Evolutionary conservation across 805 yeast species (phyloP).

Genomic region (Candida golubevii): DNA sequence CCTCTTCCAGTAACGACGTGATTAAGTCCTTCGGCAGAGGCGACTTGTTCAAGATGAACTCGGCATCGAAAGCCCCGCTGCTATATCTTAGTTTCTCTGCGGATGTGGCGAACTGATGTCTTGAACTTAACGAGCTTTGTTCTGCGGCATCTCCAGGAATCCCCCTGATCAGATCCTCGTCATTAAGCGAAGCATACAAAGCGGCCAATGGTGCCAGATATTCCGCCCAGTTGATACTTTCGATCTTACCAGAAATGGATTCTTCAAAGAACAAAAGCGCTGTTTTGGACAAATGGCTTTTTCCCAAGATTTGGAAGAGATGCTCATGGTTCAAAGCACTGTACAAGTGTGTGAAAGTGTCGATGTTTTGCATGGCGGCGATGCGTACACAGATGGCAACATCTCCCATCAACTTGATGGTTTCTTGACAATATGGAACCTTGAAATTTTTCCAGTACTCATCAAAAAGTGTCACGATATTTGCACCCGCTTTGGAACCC

Average conservation of each 20-base stretch:
- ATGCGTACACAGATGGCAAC: constrained; percentile 34
- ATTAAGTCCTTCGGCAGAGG: constrained; percentile 19
- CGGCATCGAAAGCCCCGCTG: constrained; percentile 54
- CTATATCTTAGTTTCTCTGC: constrained; percentile 46
- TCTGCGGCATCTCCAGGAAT: constrained; percentile 56
- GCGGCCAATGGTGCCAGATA: constrained; percentile 9
- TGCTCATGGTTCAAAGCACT: constrained; percentile 23
- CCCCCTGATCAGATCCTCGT: constrained; percentile 62
- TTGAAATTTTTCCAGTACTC: constrained; percentile 3
- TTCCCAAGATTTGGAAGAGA: constrained; percentile 29
- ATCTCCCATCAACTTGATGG: constrained; percentile 18
- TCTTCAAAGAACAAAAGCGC: constrained; percentile 50
- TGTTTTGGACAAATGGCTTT: constrained; percentile 34
- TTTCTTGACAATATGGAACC: constrained; percentile 1
- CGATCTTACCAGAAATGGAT: constrained; percentile 6
- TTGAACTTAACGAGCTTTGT: constrained; percentile 43
- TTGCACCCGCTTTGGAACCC: constrained; percentile 7
- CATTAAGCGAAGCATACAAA: constrained; percentile 53
- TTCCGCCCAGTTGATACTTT: neutral
- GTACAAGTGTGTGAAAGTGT: constrained; percentile 26
- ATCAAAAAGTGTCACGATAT: neutral
- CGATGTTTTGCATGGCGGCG: constrained; percentile 30
- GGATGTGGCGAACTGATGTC: constrained; percentile 26
- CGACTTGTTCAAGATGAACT: constrained; percentile 14
- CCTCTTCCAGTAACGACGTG: constrained; percentile 43